Base-by-base conservation (phyloP, 2,329 filamentous ascomycete species). In the Cordyceps farinosa region DNA sequence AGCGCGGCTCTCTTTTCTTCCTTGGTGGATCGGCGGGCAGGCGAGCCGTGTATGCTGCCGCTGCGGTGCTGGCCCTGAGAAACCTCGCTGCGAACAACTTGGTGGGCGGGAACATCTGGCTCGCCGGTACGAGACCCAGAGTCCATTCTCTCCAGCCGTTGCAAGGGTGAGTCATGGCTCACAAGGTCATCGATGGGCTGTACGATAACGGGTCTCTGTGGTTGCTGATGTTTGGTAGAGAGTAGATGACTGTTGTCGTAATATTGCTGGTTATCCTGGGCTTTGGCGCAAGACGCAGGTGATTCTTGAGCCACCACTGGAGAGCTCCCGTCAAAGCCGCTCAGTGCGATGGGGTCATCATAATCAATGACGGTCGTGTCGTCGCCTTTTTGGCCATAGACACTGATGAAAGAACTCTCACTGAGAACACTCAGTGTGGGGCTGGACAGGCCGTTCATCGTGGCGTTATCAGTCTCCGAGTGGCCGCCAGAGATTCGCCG, bases 321-420 rank as follows among this genome's bases (percentile, higher is more conserved):
- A 30, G 68, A 56, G 51, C 64, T 66, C 36, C 66, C 67, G 2
- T 60, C 64, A 36, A 66, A 59, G 3, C 73, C 72, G 59, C 76
- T 71, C 47, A 73, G 67, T 10, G 69, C 66, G 6, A 72, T 66
- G 0, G 72, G 69, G 42, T 76, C 73, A 27, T 76, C 74, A 3
- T 73, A 65, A 3, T 71, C 66, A 22, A 70, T 64, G 4, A 68
- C 67, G 11, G 68, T 67, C 34, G 67, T 69, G 10, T 72, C 70
- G 2, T 67, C 61, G 8, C 65, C 68, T 65, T 79, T 80, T 30
- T 78, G 73, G 3, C 86, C 87, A 62, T 90, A 90, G 0, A 90
- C 77, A 67, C 87, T 89, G 29, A 83, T 68, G 68, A 90, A 89
- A 0, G 87, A 89, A 70, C 86, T 89, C 71, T 89, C 86, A 67